phyloP scores from a whole-genome alignment of 106 monocot species.

The Platanthera guangdongensis region DNA sequence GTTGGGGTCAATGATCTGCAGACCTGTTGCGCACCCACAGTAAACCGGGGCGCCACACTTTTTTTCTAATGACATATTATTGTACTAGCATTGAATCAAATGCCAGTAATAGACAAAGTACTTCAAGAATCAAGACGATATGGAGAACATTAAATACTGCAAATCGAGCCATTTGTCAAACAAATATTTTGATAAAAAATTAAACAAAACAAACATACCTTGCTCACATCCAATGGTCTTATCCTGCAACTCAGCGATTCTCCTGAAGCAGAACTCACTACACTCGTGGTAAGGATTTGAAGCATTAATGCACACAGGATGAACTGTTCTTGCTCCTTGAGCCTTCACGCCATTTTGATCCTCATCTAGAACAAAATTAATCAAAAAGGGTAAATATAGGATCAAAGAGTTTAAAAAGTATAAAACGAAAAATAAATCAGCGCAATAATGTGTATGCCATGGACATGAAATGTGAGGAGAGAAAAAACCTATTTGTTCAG shows the following conservation, averaged over 20 bases:
- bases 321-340: conserved; percentile 25
- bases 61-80: too few species aligned
- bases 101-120: neutral
- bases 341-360: conserved; percentile 9
- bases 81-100: too few species aligned
- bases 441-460: neutral
- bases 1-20: too few species aligned
- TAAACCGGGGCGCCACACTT: too few species aligned
- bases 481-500: conserved; percentile 9
- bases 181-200: neutral
- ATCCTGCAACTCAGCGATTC: conserved; percentile 38
- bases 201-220: conserved; percentile 8
- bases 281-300: conserved; percentile 50
- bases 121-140: neutral
- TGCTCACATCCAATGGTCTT: neutral
- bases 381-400: neutral
- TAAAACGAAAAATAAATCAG: neutral
- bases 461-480: neutral
- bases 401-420: neutral
- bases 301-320: conserved; percentile 39
- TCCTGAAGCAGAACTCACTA: conserved; percentile 43
- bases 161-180: neutral
- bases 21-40: too few species aligned
- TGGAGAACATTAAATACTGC: neutral
- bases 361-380: conserved; percentile 15